phyloP scores from a whole-genome alignment of 2,329 filamentous ascomycete genomes.

The Ophiostoma fasciatum region DNA sequence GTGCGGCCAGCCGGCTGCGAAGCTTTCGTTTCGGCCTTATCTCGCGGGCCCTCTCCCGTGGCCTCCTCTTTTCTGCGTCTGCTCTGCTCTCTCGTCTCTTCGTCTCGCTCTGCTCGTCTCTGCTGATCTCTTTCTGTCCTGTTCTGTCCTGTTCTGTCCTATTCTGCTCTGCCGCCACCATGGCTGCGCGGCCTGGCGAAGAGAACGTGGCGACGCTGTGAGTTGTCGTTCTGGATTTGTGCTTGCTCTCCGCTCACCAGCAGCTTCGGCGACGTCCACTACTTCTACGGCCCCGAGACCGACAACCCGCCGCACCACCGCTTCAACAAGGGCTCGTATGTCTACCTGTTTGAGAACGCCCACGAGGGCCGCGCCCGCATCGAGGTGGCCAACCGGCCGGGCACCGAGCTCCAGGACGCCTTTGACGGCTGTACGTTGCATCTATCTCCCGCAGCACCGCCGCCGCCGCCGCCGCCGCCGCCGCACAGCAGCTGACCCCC shows the following conservation, averaged over 20 bases:
- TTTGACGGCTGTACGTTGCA: conserved; percentile 56
- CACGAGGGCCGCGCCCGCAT: conserved; percentile 51
- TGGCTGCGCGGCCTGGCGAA: conserved; percentile 30
- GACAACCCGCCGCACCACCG: conserved; percentile 60
- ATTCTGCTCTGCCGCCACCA: conserved; percentile 14
- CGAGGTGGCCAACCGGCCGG: conserved; percentile 62
- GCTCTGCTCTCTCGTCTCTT: no score
- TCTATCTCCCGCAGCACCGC: not conserved
- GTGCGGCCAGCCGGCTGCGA: no score
- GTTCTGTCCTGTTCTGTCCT: no score
- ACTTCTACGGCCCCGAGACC: conserved; percentile 57
- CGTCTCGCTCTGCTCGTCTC: not conserved
- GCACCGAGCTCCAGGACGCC: conserved; percentile 63
- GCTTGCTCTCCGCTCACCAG: not conserved
- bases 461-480: no score
- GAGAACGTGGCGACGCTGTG: conserved; percentile 33
- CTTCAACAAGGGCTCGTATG: conserved; percentile 66
- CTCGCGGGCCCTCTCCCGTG: no score
- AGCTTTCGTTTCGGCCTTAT: no score
- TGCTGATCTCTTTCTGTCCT: not conserved
- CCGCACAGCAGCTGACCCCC: conserved; percentile 1
- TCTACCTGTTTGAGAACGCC: conserved; percentile 66
- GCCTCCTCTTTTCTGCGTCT: no score
- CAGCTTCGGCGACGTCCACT: conserved; percentile 67
- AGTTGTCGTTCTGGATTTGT: no score